Evolutionary conservation across 179 eudicot species (phyloP).

Genomic region (Vitellaria paradoxa): DNA sequence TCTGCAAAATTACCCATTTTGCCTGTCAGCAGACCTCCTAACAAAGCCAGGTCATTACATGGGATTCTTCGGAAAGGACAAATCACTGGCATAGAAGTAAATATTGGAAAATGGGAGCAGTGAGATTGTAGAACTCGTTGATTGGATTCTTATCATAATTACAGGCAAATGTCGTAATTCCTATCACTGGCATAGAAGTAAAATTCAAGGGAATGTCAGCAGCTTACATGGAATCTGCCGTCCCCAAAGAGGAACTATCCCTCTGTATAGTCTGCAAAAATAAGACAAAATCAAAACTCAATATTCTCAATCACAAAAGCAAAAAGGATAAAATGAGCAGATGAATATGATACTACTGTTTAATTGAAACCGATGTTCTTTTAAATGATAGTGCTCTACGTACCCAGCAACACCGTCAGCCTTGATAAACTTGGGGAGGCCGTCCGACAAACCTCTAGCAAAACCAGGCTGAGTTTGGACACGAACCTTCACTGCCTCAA

Average conservation of each 20-base stretch:
- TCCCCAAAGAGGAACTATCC: conserved; percentile 61
- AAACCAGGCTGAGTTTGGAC: conserved; percentile 49
- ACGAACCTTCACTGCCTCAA: conserved; percentile 55
- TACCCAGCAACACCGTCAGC: conserved; percentile 48
- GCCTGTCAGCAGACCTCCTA: conserved; percentile 23
- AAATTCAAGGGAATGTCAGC: conserved; percentile 5
- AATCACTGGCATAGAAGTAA: too few species aligned
- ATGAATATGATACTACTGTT: background rate
- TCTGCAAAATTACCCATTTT: conserved; percentile 22
- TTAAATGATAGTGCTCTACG: background rate
- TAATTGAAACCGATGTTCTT: background rate
- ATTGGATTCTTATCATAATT: too few species aligned
- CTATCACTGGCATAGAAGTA: too few species aligned
- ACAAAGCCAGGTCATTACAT: conserved; percentile 16
- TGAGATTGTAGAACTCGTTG: too few species aligned
- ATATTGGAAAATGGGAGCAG: too few species aligned
- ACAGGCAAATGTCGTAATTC: too few species aligned
- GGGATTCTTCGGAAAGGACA: too few species aligned
- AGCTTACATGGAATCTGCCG: conserved; percentile 56
- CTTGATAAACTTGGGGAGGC: conserved; percentile 39
- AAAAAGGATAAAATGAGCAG: background rate
- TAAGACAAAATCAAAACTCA: background rate
- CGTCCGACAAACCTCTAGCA: conserved; percentile 47
- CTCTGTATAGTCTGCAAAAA: conserved; percentile 43
- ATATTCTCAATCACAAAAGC: background rate